Evolutionary conservation across 2,329 filamentous ascomycete genomes (phyloP).

Genomic region (Apiospora pterosperma): DNA sequence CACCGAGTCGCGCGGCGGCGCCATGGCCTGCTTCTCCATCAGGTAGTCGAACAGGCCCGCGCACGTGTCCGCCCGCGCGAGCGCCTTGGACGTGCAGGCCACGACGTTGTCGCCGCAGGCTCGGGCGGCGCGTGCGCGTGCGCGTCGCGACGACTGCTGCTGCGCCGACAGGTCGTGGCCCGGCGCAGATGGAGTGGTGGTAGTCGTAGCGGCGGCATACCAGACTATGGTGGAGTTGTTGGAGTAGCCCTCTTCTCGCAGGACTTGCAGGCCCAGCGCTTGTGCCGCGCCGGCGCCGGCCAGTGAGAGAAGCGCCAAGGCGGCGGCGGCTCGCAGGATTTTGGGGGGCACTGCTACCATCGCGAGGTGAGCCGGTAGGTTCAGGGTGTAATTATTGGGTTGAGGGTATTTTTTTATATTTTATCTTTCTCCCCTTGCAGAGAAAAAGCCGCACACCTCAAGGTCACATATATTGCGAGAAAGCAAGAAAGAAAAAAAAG

Average conservation of each 20-base stretch:
- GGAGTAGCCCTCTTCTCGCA: not conserved
- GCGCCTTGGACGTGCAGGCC: not conserved
- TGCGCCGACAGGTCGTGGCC: too few relatives aligned
- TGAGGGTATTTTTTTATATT: too few relatives aligned
- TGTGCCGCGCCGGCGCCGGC: not conserved
- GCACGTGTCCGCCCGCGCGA: constrained; percentile 3
- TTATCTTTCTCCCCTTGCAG: too few relatives aligned
- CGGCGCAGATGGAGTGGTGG: too few relatives aligned
- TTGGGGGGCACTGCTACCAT: not conserved
- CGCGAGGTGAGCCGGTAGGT: not conserved
- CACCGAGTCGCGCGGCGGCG: not conserved
- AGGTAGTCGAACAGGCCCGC: constrained; percentile 3
- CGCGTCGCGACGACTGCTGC: not conserved
- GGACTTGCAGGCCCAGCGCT: not conserved
- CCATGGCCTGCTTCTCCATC: not conserved
- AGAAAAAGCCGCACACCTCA: too few relatives aligned
- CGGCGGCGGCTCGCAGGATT: not conserved
- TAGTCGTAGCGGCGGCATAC: not conserved
- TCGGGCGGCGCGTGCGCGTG: not conserved
- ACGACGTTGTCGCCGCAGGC: constrained; percentile 3
- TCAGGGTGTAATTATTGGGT: not conserved
- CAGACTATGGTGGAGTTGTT: not conserved
- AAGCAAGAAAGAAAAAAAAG: too few relatives aligned
- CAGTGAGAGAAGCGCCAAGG: not conserved
- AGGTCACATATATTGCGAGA: too few relatives aligned